These are phyloP conservation scores for Podila verticillata DNA, from an alignment of 192 early-diverging fungal species.

Conservation along the genomic window DNA sequence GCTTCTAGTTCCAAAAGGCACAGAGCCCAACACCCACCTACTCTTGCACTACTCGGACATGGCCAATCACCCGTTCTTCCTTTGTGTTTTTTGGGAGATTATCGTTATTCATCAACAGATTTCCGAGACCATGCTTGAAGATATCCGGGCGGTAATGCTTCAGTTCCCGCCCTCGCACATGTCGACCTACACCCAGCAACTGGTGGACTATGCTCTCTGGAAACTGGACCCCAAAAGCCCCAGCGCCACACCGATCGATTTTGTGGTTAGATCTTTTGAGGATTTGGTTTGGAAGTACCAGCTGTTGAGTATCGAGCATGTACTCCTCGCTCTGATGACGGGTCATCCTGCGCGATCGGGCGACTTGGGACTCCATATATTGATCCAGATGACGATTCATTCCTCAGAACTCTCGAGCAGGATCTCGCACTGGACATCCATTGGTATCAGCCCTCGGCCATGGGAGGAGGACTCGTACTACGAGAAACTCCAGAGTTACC, in stretches of 20 bases:
- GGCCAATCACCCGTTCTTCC: constrained; percentile 70
- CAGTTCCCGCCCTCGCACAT: constrained; percentile 76
- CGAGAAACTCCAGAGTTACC: constrained; percentile 69
- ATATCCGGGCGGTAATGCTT: constrained; percentile 72
- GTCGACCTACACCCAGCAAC: constrained; percentile 71
- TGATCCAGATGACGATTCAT: constrained; percentile 56
- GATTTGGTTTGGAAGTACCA: constrained; percentile 79
- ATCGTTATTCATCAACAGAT: constrained; percentile 50
- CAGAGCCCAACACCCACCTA: constrained; percentile 42
- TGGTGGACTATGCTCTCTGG: constrained; percentile 73
- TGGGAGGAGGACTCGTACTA: constrained; percentile 80
- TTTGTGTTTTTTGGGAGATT: constrained; percentile 73
- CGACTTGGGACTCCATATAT: constrained; percentile 40
- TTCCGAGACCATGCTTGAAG: constrained; percentile 37
- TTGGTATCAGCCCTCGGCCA: constrained; percentile 70
- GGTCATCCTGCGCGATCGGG: constrained; percentile 59
- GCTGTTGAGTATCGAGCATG: constrained; percentile 74
- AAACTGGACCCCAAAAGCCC: constrained; percentile 50
- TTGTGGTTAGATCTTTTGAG: constrained; percentile 61
- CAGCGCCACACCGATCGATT: constrained; percentile 26
- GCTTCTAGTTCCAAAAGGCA: constrained; percentile 37
- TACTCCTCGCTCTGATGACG: constrained; percentile 71
- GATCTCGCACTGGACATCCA: constrained; percentile 69
- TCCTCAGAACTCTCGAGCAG: constrained; percentile 65
- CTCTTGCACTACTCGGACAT: constrained; percentile 65